Base-by-base conservation (phyloP, 495 filamentous ascomycete species). In the Pyrenopolyporus hunteri region DNA sequence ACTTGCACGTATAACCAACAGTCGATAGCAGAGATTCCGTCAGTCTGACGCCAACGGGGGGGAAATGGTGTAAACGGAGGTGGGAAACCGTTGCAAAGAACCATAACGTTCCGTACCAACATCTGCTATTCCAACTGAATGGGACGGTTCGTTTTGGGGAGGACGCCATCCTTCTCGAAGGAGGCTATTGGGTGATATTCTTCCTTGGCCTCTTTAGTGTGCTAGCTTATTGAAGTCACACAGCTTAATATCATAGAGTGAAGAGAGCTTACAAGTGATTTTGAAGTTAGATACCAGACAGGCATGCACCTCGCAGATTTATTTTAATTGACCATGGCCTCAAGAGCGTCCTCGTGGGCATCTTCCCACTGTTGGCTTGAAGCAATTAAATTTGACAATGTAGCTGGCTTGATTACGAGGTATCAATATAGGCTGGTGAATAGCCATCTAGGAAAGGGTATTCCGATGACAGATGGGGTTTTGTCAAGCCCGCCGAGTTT, bases 341-440 rank as follows among this genome's bases (percentile, higher is more conserved):
- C n/a, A n/a, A n/a, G n/a, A n/a, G n/a, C n/a, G n/a, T n/a, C n/a
- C n/a, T 49, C 28, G 35, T 44, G 28, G 33, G 25, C 16, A 37
- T 28, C 11, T 44, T 11, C 25, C 7, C n/a, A 13, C 6, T 6
- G 11, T 26, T 9, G 13, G 6, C 39, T 7, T 35, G 14, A n/a
- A 8, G n/a, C 5, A 33, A 29, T 44, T 33, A 29, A 19, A 62
- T 25, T 26, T 9, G 40, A n/a, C 10, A 43, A 31, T 11, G 23
- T 56, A 55, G 22, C 39, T 20, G 43, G 44, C 8, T 46, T 44
- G 28, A 13, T 39, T 52, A 35, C 14, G 23, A 36, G n/a, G n/a
- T 33, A 20, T 46, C 13, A 31, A 32, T 25, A 39, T 42, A 17
- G 43, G 8, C 22, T 13, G 20, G 35, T 22, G 35, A 33, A 17